Conservation (phyloP, 2,329 filamentous ascomycete species). For the Apiospora rasikravindrae region DNA sequence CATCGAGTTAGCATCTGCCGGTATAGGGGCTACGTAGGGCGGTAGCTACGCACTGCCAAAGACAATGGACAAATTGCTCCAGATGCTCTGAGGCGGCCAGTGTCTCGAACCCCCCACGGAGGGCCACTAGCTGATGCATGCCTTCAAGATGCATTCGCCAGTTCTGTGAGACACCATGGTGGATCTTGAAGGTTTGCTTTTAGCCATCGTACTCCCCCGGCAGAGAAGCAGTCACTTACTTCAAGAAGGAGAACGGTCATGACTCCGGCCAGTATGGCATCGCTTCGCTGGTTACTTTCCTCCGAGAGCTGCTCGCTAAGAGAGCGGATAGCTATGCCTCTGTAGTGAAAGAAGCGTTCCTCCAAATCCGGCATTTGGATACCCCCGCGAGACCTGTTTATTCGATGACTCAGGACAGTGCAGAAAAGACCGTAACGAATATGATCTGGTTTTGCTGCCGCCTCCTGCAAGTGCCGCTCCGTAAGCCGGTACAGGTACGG, state of each 20-base stretch:
- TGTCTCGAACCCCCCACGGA: constrained; percentile 40
- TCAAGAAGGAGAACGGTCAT: constrained; percentile 39
- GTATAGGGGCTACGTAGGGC: not conserved
- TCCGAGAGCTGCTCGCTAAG: constrained; percentile 34
- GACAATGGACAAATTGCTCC: constrained; percentile 33
- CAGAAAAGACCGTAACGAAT: constrained; percentile 38
- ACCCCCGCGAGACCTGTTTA: constrained; percentile 34
- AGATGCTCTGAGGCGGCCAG: constrained; percentile 28
- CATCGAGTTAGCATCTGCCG: constrained; percentile 23
- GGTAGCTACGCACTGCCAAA: constrained; percentile 32
- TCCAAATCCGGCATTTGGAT: constrained; percentile 28
- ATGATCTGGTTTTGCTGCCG: constrained; percentile 33
- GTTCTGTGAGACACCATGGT: constrained; percentile 37
- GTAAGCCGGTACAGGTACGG: constrained; percentile 35
- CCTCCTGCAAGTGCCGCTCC: constrained; percentile 26
- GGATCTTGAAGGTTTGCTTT: constrained; percentile 29
- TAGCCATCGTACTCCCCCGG: not conserved
- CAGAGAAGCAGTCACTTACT: constrained; percentile 30
- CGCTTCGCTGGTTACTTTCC: constrained; percentile 28
- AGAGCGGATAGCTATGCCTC: constrained; percentile 38
- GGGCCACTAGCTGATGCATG: constrained; percentile 36
- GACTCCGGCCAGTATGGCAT: constrained; percentile 40
- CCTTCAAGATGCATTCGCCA: constrained; percentile 45
- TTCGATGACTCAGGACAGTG: constrained; percentile 41
- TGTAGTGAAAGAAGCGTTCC: constrained; percentile 37